These are phyloP conservation scores for Aquilaria yunnanensis DNA, from an alignment of 345 rosid species.

Conservation along the genomic window DNA sequence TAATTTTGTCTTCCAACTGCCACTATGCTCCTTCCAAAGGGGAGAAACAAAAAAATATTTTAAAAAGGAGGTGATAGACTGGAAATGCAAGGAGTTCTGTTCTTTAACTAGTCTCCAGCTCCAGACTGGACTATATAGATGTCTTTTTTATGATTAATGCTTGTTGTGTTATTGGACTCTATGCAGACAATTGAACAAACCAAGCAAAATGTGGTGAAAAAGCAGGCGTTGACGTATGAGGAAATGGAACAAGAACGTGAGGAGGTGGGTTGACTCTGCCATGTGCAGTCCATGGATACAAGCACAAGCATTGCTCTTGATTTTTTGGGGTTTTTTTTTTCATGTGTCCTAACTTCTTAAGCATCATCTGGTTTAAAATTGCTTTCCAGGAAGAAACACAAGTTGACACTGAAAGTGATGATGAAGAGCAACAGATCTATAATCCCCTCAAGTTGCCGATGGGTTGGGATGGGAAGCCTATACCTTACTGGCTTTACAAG, in stretches of 20 bases:
- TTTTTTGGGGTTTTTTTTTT: conserved; percentile 1
- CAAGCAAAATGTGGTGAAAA: conserved; percentile 82
- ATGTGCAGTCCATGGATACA: too few species aligned
- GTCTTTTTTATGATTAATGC: not conserved
- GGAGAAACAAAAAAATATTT: not conserved
- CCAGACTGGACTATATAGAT: not conserved
- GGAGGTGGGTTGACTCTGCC: conserved; percentile 39
- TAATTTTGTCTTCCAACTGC: too few species aligned
- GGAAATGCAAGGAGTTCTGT: not conserved
- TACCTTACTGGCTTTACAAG: conserved; percentile 98
- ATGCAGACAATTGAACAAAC: conserved; percentile 66
- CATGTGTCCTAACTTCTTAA: conserved; percentile 9
- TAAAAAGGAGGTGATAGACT: not conserved
- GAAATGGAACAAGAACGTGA: conserved; percentile 97
- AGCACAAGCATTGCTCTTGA: not conserved
- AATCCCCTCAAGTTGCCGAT: conserved; percentile 94
- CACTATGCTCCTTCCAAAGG: too few species aligned
- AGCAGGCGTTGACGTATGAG: conserved; percentile 89
- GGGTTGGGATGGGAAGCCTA: conserved; percentile 99
- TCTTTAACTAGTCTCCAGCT: not conserved
- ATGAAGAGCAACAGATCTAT: conserved; percentile 91
- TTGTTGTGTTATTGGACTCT: conserved; percentile 4
- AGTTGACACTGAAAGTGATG: conserved; percentile 92
- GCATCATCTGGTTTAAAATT: conserved; percentile 2
- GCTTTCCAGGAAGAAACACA: conserved; percentile 75